Evolutionary conservation across 2,329 filamentous ascomycete genomes (phyloP), one percentile per base, ranked within the genome.

Genomic region (Monosporascus sp.): DNA sequence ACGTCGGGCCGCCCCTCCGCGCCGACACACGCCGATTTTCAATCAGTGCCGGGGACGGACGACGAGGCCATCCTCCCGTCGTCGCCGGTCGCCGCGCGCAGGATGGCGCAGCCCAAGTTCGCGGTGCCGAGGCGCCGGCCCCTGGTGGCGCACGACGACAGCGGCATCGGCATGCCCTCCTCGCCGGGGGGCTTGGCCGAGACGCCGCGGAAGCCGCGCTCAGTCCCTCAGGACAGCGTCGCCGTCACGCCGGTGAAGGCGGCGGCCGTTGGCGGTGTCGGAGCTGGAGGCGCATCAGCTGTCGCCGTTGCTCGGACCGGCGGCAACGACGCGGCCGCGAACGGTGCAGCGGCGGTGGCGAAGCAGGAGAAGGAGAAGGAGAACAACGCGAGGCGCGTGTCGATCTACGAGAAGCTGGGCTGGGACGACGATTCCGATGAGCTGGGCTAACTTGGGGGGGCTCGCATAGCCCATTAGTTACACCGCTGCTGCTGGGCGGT

Each of bases 361-460:
- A 20, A 14, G 20, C 27, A 50, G 52, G 25, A 53, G 7, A 49
- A 56, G 31, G 54, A 54, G 50, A 49, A 54, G 11, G 52, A 56
- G 55, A 56, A 53, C 52, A 54, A 31, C 46, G 45, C 24, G n/a
- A 58, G 58, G 49, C 70, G 63, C 36, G 56, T 69, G 57, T 78
- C 77, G 11, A 78, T 84, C 50, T 85, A 79, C 59, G 72, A 80
- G 60, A 71, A 70, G 58, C 65, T 84, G 43, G 81, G 81, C 46
- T 85, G 81, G 81, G 79, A 83, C 61, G 75, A 82, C 54, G 79
- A 83, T 56, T 70, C 75, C 54, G 65, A 73, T 63, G 77, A 82
- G 20, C 51, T 68, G 36, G 50, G 54, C 43, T 57, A 41, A 49
- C 18, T 46, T 11, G 20, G 24, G 31, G 49, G n/a, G 48, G 41